phyloP scores from a whole-genome alignment of 768 basidiomycete species.

The Antrodiella citrinella region DNA sequence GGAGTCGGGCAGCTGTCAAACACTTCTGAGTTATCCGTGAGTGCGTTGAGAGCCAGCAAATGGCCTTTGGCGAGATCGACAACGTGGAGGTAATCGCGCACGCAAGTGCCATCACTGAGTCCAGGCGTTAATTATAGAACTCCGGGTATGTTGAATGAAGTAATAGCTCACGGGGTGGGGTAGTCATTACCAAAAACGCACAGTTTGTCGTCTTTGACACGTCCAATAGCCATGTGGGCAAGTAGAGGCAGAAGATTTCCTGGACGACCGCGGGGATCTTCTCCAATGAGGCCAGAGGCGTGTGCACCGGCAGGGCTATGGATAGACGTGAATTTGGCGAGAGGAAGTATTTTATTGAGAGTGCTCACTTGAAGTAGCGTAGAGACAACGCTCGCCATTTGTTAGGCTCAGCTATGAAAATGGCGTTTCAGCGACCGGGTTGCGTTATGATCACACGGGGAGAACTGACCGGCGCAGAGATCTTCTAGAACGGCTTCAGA shows the following conservation, averaged over 20 bases:
- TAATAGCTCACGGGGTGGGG: slow-evolving; percentile 65
- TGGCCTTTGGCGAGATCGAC: slow-evolving; percentile 95
- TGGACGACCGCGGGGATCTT: slow-evolving; percentile 93
- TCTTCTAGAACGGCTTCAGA: slow-evolving; percentile 86
- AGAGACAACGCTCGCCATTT: slow-evolving; percentile 80
- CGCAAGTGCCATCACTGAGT: slow-evolving; percentile 87
- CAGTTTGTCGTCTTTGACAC: slow-evolving; percentile 52
- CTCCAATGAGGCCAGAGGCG: slow-evolving; percentile 90
- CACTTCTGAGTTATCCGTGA: slow-evolving; percentile 49
- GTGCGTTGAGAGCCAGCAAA: slow-evolving; percentile 81
- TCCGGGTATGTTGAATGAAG: not conserved
- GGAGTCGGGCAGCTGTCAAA: slow-evolving; percentile 50
- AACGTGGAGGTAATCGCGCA: slow-evolving; percentile 92
- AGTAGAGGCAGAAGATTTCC: slow-evolving; percentile 91
- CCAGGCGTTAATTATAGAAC: not conserved
- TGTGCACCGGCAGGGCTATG: slow-evolving; percentile 94
- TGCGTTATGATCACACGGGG: not conserved
- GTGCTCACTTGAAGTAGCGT: slow-evolving; percentile 89
- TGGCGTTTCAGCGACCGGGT: not conserved
- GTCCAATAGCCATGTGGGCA: slow-evolving; percentile 90
- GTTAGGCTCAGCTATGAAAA: slow-evolving; percentile 48
- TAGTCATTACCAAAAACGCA: slow-evolving; percentile 96
- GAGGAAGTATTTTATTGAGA: no score
- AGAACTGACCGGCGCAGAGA: slow-evolving; percentile 60
- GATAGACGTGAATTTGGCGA: slow-evolving; percentile 1